These are phyloP conservation scores for Elaeis oleifera DNA, from an alignment of 202 grass and related monocot species.

Conservation along the genomic window DNA sequence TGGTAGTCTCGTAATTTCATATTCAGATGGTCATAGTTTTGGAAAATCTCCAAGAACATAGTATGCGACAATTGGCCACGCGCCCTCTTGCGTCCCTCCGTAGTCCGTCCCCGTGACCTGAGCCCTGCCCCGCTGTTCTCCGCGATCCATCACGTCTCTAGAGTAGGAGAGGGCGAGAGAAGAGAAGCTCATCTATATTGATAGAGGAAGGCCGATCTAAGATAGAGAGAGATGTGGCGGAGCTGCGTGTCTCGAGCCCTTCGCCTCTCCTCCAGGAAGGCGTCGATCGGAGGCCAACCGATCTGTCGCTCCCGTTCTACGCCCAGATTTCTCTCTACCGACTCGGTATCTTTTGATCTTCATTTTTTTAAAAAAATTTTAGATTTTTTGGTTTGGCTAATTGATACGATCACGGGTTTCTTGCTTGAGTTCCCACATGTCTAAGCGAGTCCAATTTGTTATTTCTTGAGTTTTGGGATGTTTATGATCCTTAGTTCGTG, in stretches of 20 bases:
- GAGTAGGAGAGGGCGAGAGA: not conserved
- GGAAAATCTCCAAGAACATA: not conserved
- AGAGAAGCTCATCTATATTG: no score
- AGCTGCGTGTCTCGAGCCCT: constrained; percentile 56
- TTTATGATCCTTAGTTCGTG: not conserved
- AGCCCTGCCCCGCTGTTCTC: not conserved
- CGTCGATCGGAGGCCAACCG: constrained; percentile 15
- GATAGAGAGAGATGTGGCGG: constrained; percentile 56
- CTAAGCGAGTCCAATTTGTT: not conserved
- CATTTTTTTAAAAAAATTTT: not conserved
- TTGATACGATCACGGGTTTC: not conserved
- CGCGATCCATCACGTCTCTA: not conserved
- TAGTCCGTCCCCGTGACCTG: not conserved
- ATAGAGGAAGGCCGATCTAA: no score
- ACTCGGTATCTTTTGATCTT: constrained; percentile 34
- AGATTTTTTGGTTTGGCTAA: not conserved
- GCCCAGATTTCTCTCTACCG: constrained; percentile 45
- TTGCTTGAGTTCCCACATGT: not conserved
- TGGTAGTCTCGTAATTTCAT: no score
- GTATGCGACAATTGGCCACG: constrained; percentile 13
- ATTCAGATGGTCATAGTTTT: no score
- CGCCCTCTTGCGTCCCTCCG: constrained; percentile 1
- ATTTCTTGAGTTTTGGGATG: not conserved
- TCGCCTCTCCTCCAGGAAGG: constrained; percentile 37
- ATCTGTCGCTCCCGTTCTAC: constrained; percentile 1